Base-by-base conservation (phyloP, 257 asterid genomes). In the Lithospermum erythrorhizon region DNA sequence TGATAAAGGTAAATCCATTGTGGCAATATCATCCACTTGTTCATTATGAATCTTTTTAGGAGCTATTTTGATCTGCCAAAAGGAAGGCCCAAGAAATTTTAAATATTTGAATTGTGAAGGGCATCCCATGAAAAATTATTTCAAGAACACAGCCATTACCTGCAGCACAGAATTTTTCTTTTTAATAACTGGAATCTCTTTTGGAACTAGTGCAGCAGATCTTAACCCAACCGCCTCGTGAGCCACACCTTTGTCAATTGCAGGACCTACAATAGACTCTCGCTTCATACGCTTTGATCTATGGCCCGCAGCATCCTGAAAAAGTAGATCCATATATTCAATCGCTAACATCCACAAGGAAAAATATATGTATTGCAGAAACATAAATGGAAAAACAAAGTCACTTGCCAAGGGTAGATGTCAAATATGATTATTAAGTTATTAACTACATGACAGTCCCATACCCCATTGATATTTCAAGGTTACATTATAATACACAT, bases 201-300 rank as follows among this genome's bases (percentile, higher is more conserved):
- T 88, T 53, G 98, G 95, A 72, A 88, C 79, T 68, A 88, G 75
- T 19, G 83, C 66, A 71, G 82, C 87, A 72, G 74, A 78, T 72
- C 79, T 91, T 79, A 86, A 55, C 70, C 98, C 98, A 79, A 86
- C 96, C 70, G 90, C 87, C 76, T 88, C 98, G 65, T 82, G 96
- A 59, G 78, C 81, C 67, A 91, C 89, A 60, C 78, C 86, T 71
- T 88, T 85, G 74, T 91, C 84, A 65, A 84, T 68, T 55, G 89
- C 98, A 58, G 96, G 98, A 63, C 98, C 98, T 19, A 91, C 77
- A 67, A 88, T 88, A 23, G 82, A 74, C 64, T 70, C 83, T 66
- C 78, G 72, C 77, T 76, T 84, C 69, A 66, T 73, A 65, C 95
- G 98, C 78, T 88, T 91, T 64, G 70, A 59, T 45, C 61, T 80